phyloP scores from a whole-genome alignment of 225 moss, liverwort and hornwort genomes.

The Thuidium tamariscinum region DNA sequence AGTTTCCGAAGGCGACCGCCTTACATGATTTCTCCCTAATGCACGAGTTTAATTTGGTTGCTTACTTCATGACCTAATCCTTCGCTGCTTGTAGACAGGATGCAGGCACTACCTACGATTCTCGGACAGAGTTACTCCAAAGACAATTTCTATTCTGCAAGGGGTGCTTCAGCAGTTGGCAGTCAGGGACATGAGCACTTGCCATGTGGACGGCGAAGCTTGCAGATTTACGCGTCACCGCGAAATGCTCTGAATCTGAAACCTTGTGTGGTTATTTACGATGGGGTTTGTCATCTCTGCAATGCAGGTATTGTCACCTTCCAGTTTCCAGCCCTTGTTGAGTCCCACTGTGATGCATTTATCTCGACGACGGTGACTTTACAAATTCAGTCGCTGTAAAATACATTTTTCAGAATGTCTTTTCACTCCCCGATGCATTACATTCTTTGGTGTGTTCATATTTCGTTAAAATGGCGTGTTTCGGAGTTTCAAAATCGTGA shows the following conservation, averaged over 20 bases:
- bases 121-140: neutral
- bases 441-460: neutral
- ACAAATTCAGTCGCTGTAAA: neutral
- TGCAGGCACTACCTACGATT: slow-evolving; percentile 1
- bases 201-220: slow-evolving; percentile 2
- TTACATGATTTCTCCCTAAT: neutral
- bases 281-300: slow-evolving; percentile 53
- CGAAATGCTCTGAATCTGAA: slow-evolving; percentile 19
- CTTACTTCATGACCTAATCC: neutral
- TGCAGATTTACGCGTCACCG: slow-evolving; percentile 17
- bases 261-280: slow-evolving; percentile 45
- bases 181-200: neutral
- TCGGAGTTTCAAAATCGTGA: neutral
- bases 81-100: slow-evolving; percentile 13
- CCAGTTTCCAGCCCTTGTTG: neutral
- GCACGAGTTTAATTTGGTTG: neutral
- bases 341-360: neutral
- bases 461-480: neutral
- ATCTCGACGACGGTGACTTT: neutral
- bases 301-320: slow-evolving; percentile 23
- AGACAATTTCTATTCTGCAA: neutral
- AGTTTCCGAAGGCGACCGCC: neutral
- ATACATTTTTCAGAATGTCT: neutral
- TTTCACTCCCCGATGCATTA: neutral
- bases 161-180: neutral